These are phyloP conservation scores for Penicillium crystallinum DNA, from an alignment of 495 filamentous ascomycete species.

Conservation along the genomic window DNA sequence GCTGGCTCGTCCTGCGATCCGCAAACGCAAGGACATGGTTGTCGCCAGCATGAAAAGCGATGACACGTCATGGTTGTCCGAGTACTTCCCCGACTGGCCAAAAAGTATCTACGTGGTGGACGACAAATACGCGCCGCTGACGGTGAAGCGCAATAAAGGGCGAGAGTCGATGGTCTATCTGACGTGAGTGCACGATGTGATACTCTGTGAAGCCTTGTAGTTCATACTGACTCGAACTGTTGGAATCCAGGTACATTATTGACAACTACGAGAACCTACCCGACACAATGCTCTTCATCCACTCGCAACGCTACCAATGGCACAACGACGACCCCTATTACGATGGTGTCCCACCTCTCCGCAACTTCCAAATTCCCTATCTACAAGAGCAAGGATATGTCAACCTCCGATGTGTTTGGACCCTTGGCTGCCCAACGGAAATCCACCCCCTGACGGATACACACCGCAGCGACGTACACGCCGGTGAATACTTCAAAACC, in stretches of 20 bases:
- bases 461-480: constrained; percentile 39
- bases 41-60: constrained; percentile 50
- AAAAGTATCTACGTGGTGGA: constrained; percentile 52
- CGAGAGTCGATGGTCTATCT: constrained; percentile 56
- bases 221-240: not conserved
- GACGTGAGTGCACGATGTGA: constrained; percentile 41
- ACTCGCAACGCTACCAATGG: constrained; percentile 59
- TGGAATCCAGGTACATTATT: constrained; percentile 51
- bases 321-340: constrained; percentile 53
- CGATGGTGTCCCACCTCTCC: constrained; percentile 46
- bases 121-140: constrained; percentile 40
- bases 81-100: constrained; percentile 44
- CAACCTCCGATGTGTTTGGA: constrained; percentile 62
- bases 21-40: constrained; percentile 44
- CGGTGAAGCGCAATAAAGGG: constrained; percentile 49
- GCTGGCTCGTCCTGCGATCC: constrained; percentile 25
- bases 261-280: constrained; percentile 59
- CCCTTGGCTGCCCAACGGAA: constrained; percentile 56
- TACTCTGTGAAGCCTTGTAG: not conserved
- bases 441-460: constrained; percentile 46
- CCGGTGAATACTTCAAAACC: constrained; percentile 45
- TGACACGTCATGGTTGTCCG: constrained; percentile 52
- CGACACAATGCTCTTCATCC: constrained; percentile 55
- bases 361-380: constrained; percentile 50
- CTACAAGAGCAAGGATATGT: constrained; percentile 54